Conservation (phyloP, 2,329 filamentous ascomycete genomes). For the Colletotrichum gigasporum region DNA sequence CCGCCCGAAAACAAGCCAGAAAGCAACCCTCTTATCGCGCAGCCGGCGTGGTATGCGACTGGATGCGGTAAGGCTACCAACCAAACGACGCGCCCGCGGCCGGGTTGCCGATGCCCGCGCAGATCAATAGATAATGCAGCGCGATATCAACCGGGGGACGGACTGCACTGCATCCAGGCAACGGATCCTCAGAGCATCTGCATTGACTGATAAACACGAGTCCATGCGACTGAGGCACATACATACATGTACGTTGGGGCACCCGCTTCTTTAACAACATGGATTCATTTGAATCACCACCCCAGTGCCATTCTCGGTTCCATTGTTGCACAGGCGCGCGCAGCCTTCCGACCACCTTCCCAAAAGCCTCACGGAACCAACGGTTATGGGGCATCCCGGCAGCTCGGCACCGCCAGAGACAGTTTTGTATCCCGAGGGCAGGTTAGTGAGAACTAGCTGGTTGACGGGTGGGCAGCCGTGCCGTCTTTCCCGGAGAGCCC, state of each 20-base stretch:
- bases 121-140: constrained; percentile 31
- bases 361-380: background rate
- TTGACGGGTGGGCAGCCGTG: background rate
- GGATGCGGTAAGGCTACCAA: constrained; percentile 19
- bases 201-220: background rate
- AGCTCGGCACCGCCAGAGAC: constrained; percentile 17
- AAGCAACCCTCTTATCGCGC: constrained; percentile 31
- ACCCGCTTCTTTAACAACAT: background rate
- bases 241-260: background rate
- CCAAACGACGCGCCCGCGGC: background rate
- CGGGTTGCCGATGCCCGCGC: constrained; percentile 16
- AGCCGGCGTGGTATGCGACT: background rate
- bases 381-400: constrained; percentile 5
- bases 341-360: background rate
- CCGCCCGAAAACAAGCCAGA: constrained; percentile 9
- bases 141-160: constrained; percentile 7
- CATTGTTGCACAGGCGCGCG: background rate
- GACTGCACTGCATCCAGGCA: background rate
- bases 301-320: too few relatives aligned
- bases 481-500: constrained; percentile 6
- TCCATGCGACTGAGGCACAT: too few relatives aligned
- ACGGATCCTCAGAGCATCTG: background rate
- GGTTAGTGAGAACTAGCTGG: background rate
- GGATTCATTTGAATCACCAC: too few relatives aligned
- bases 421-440: background rate